These are phyloP conservation scores for Ampelomyces quisqualis DNA, from an alignment of 2,329 filamentous ascomycete species.

Conservation along the genomic window DNA sequence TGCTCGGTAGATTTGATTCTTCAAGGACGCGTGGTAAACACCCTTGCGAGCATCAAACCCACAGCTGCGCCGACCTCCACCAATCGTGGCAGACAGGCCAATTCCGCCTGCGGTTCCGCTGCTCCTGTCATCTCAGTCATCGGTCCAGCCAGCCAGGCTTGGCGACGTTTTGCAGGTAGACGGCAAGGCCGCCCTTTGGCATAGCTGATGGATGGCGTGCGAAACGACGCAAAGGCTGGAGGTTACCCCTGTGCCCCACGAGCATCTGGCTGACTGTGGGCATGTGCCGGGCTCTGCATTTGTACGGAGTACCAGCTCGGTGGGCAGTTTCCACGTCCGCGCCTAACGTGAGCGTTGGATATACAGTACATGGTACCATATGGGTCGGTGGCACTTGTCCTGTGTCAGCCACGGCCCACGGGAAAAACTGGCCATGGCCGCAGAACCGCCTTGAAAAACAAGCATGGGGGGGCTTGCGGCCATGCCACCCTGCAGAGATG, in stretches of 20 bases:
- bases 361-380: too few species aligned
- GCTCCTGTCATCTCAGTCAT: constrained; percentile 40
- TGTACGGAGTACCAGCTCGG: constrained; percentile 17
- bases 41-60: constrained; percentile 43
- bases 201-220: constrained; percentile 27
- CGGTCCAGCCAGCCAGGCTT: constrained; percentile 31
- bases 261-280: constrained; percentile 17
- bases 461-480: constrained; percentile 33
- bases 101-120: constrained; percentile 34
- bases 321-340: constrained; percentile 10
- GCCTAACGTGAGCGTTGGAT: constrained; percentile 11
- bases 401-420: constrained; percentile 36
- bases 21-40: constrained; percentile 28
- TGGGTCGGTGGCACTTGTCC: too few species aligned
- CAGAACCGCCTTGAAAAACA: constrained; percentile 25
- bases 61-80: constrained; percentile 21
- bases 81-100: constrained; percentile 31
- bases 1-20: constrained; percentile 19
- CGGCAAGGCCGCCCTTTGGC: constrained; percentile 23
- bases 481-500: constrained; percentile 35
- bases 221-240: constrained; percentile 41
- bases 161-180: constrained; percentile 38
- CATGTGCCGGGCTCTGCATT: constrained; percentile 19
- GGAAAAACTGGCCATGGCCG: constrained; percentile 32
- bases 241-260: constrained; percentile 40